These are phyloP conservation scores for Tephrocybe sp. DNA, from an alignment of 768 basidiomycete genomes.

Conservation along the genomic window DNA sequence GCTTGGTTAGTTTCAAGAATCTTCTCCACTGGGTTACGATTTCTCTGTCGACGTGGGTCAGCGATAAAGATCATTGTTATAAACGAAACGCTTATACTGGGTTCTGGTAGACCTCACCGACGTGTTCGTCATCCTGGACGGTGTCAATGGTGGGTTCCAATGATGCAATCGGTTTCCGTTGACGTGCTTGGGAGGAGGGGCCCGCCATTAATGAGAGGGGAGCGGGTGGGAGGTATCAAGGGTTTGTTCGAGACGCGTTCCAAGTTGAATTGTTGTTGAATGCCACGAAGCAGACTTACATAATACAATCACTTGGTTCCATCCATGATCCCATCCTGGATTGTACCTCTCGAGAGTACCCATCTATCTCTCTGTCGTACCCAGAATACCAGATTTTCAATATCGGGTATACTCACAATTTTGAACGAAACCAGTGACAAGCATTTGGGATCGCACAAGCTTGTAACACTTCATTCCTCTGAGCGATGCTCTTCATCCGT, in stretches of 20 bases:
- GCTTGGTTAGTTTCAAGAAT: conserved; percentile 60
- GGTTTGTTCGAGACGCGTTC: conserved; percentile 3
- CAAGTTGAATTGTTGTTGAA: neutral
- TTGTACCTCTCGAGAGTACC: neutral
- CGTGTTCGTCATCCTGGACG: conserved; percentile 53
- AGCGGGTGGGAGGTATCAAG: conserved; percentile 4
- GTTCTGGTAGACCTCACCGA: conserved; percentile 45
- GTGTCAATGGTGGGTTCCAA: conserved; percentile 24
- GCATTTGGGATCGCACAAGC: too few relatives aligned
- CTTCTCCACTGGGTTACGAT: conserved; percentile 59
- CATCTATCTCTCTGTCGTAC: too few relatives aligned
- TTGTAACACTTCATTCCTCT: too few relatives aligned
- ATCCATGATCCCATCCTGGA: neutral
- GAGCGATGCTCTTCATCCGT: too few relatives aligned
- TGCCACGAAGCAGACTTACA: conserved; percentile 19
- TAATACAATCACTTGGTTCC: conserved; percentile 1
- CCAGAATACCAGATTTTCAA: too few relatives aligned
- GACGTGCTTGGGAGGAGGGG: conserved; percentile 13
- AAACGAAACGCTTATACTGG: conserved; percentile 35
- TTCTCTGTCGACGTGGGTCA: conserved; percentile 35
- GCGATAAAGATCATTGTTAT: neutral
- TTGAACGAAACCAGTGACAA: too few relatives aligned
- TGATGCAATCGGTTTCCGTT: conserved; percentile 9
- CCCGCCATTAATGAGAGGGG: conserved; percentile 18
- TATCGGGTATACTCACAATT: too few relatives aligned